Base-by-base conservation (phyloP, 495 filamentous ascomycete genomes). In the Jackrogersella multiformis region DNA sequence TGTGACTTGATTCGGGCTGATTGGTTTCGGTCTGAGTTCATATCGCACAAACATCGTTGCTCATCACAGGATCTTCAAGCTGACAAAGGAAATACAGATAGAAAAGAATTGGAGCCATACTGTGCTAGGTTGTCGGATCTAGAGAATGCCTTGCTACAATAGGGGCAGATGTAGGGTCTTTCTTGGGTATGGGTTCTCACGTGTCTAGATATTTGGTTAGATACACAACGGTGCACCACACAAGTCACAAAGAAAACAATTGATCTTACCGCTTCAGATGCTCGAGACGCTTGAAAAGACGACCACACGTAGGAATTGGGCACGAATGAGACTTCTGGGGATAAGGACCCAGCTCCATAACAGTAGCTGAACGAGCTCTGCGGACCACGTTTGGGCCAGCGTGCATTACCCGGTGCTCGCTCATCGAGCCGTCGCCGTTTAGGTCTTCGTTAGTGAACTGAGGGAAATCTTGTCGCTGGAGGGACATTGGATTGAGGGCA, bases 121-220 rank as follows among this genome's bases (percentile, higher is more conserved):
- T 99, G 95, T 77, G 95, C 95, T 77, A 99, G 89, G 77, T 99
- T 99, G 82, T 99, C 95, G 70, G 93, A 97, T 74, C 95, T 87
- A 45, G 95, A 97, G 79, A 99, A 99, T 45, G 94, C 95, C 81
- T 98, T 98, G 85, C 89, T 96, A 87, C 95, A 99, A 77, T 96
- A 90, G 73, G 90, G 89, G 85, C 95, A 99, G 71, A 92, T 89
- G 79, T 99, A 99, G 70, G 95, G 95, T 82, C 94, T 90, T 82
- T 99, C 95, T 86, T 99, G 95, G 18, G 95, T 99, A 83, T 99
- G 95, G 74, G 95, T 99, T 78, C 95, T 91, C 78, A 99, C 96
- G 84, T 99, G 95, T 82, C 94, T 97, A 77, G 79, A 89, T 85
- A 80, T 82, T 79, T 78, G 76, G 82, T 85, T 77, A 87, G 85